These are phyloP conservation scores for Fusarium floridanum DNA, from an alignment of 2,329 filamentous ascomycete genomes.

Conservation along the genomic window DNA sequence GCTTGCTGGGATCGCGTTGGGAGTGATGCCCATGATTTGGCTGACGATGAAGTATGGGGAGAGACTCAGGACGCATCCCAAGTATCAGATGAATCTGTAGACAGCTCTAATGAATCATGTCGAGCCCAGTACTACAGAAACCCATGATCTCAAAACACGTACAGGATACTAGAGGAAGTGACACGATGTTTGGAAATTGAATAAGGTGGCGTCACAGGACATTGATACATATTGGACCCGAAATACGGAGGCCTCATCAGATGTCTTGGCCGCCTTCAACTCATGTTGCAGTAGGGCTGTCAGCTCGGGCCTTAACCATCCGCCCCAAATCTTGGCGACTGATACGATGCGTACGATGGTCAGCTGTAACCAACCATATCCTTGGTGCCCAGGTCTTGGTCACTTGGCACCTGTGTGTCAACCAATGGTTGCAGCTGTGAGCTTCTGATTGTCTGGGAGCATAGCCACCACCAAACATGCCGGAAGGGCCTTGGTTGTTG, in stretches of 20 bases:
- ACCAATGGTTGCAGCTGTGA: background rate
- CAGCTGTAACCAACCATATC: background rate
- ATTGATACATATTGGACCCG: background rate
- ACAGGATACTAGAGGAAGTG: no score
- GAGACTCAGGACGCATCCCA: slow-evolving; percentile 15
- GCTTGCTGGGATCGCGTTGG: slow-evolving; percentile 19
- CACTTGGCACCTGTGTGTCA: background rate
- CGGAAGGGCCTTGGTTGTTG: background rate
- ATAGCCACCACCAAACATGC: background rate
- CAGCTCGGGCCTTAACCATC: background rate
- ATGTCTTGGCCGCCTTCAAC: background rate
- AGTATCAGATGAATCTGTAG: slow-evolving; percentile 9
- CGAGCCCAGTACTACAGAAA: no score
- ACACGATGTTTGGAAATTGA: no score
- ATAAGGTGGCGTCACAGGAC: no score
- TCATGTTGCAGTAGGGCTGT: background rate
- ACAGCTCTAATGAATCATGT: no score
- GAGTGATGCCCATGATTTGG: slow-evolving; percentile 28
- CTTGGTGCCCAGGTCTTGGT: background rate
- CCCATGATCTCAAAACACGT: no score
- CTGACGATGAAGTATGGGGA: slow-evolving; percentile 24
- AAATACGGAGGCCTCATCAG: background rate
- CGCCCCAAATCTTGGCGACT: background rate
- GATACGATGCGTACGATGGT: background rate
- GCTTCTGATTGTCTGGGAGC: background rate